phyloP scores from a whole-genome alignment of 2,329 filamentous ascomycete genomes.

The Zelopaecilomyces penicillatus region DNA sequence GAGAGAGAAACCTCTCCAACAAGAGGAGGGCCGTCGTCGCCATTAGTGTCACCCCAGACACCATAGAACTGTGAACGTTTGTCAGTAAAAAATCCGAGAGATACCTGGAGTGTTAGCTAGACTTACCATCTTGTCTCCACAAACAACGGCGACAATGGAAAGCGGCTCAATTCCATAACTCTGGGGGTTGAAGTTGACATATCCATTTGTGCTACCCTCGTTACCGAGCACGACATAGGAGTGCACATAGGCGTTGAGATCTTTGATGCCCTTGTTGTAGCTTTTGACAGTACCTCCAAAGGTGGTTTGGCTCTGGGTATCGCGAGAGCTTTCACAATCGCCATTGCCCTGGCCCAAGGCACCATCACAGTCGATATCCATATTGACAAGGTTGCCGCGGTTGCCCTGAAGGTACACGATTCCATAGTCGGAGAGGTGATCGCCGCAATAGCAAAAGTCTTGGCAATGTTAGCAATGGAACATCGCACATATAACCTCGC shows the following conservation, averaged over 20 bases:
- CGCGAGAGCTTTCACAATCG: slow-evolving; percentile 31
- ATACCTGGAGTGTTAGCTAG: not conserved
- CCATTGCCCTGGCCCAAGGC: slow-evolving; percentile 23
- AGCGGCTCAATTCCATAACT: slow-evolving; percentile 36
- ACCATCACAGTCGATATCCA: slow-evolving; percentile 46
- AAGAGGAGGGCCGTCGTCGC: slow-evolving; percentile 34
- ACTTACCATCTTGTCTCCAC: slow-evolving; percentile 35
- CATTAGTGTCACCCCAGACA: slow-evolving; percentile 51
- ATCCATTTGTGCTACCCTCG: slow-evolving; percentile 22
- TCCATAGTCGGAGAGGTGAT: slow-evolving; percentile 26
- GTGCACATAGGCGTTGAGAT: slow-evolving; percentile 44
- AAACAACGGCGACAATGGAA: slow-evolving; percentile 47
- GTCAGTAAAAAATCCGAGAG: not conserved
- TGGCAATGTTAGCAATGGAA: not conserved
- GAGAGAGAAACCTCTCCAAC: slow-evolving; percentile 46
- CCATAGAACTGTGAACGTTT: slow-evolving; percentile 35
- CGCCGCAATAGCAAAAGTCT: slow-evolving; percentile 31
- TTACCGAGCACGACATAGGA: slow-evolving; percentile 49
- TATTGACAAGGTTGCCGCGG: slow-evolving; percentile 18
- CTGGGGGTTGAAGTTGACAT: slow-evolving; percentile 32
- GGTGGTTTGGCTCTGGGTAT: slow-evolving; percentile 34
- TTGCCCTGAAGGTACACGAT: slow-evolving; percentile 38
- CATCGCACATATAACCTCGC: not conserved
- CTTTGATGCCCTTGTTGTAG: slow-evolving; percentile 29
- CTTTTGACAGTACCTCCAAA: slow-evolving; percentile 30